Base-by-base conservation (phyloP, 257 asterid genomes). In the Solanum lignicaule region DNA sequence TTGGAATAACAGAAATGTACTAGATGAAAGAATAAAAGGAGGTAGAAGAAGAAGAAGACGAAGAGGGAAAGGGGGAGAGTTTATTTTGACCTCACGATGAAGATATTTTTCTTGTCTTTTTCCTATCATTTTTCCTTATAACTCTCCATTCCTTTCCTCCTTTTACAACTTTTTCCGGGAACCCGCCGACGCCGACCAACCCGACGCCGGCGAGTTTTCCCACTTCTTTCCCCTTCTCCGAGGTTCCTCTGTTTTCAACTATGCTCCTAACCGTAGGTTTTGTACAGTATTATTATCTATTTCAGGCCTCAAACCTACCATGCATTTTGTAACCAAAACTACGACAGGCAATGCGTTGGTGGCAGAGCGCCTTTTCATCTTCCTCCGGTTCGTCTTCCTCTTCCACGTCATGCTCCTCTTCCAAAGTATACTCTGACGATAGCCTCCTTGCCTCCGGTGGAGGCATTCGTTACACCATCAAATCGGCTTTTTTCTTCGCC, bases 341-440 rank as follows among this genome's bases (percentile, higher is more conserved):
- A 43, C 21, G 10, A 41, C 55, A 72, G 84, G 74, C 88, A 86
- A 86, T 86, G 88, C 52, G 83, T 86, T 86, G 88, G 88, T 86
- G 88, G 84, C 88, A 46, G 55, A 73, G 73, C 78, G 83, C 89
- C 16, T 46, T 86, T 48, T 36, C 88, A 55, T 90, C 72, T 75
- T 52, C 48, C n/a, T 25, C 84, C 14, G 74, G 35, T 66, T 69
- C 83, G 9, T 86, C 84, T 0, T 66, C 87, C 12, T 48, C 87
- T 21, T 18, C 87, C 1, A 5, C 97, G 0, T 93, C 92, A 4
- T 87, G 94, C 0, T 90, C 93, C 55, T 88, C 92, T 29, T 87
- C 93, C 31, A 94, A 89, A 89, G 87, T 94, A 48, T 89, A 87
- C 86, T 91, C 97, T 68, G 95, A 90, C 65, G 95, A 93, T 10